A percentile compares a stretch with the other conserved stretches of the same genome.
Conservation (phyloP, 805 yeast species). For the Schwanniomyces sp. region DNA sequence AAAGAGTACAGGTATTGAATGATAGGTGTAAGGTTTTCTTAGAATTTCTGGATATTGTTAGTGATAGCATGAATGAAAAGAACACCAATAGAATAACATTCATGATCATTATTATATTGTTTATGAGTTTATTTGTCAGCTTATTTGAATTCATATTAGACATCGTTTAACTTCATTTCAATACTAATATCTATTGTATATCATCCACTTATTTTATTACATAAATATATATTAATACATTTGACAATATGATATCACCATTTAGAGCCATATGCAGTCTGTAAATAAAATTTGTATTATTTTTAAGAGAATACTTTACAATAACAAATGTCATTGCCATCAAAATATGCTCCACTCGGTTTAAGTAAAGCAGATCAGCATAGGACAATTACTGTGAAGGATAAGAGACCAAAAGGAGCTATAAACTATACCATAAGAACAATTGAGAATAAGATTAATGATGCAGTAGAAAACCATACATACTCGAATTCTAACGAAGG, state of each 20-base stretch:
- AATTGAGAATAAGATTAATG: constrained; percentile 24
- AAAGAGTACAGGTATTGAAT: constrained; percentile 88
- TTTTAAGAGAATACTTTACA: not conserved
- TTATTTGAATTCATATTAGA: constrained; percentile 64
- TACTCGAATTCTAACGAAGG: constrained; percentile 3
- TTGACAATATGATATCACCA: not conserved
- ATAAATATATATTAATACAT: not conserved
- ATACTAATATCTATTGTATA: not conserved
- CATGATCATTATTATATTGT: constrained; percentile 82
- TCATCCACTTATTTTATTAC: not conserved
- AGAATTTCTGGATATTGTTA: constrained; percentile 89
- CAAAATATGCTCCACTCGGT: constrained; percentile 38
- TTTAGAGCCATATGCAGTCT: not conserved
- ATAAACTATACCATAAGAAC: constrained; percentile 19
- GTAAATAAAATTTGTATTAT: not conserved
- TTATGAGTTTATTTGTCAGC: constrained; percentile 75
- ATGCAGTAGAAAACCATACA: constrained; percentile 13
- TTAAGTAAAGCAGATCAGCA: constrained; percentile 21
- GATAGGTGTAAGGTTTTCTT: constrained; percentile 92
- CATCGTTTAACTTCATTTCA: constrained; percentile 24
- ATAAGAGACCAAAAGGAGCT: constrained; percentile 12
- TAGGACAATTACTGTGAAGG: constrained; percentile 25
- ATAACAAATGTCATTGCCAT: constrained; percentile 26
- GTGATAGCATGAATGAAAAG: constrained; percentile 90
- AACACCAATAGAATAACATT: constrained; percentile 90